A percentile compares a stretch with the other conserved stretches of the same genome.
Evolutionary conservation across 2,329 filamentous ascomycete species (phyloP).

Genomic region (Colletotrichum kahawae): DNA sequence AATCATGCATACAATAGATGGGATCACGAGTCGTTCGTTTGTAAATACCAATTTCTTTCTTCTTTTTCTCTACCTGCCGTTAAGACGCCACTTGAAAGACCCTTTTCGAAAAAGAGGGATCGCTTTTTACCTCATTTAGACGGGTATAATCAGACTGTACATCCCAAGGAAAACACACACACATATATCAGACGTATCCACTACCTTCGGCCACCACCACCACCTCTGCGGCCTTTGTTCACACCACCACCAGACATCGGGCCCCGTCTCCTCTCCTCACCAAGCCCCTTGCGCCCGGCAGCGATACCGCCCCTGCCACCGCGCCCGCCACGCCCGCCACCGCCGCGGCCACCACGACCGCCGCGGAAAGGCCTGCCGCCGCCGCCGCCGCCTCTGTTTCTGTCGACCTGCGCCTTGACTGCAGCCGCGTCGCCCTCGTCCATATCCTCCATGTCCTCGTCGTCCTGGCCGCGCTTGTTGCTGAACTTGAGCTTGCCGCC

Average conservation of each 20-base stretch:
- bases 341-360: slow-evolving; percentile 32
- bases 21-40: not conserved
- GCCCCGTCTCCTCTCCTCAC: slow-evolving; percentile 52
- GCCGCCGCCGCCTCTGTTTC: slow-evolving; percentile 31
- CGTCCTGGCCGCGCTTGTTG: slow-evolving; percentile 59
- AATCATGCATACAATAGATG: not conserved
- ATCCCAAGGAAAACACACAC: slow-evolving; percentile 10
- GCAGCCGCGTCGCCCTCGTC: slow-evolving; percentile 56
- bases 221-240: slow-evolving; percentile 15
- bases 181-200: not conserved
- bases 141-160: slow-evolving; percentile 23
- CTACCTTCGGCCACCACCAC: slow-evolving; percentile 22
- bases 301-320: slow-evolving; percentile 54
- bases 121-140: slow-evolving; percentile 20
- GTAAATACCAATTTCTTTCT: slow-evolving; percentile 13
- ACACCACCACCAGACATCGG: slow-evolving; percentile 3
- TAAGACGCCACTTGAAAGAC: slow-evolving; percentile 11
- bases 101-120: slow-evolving; percentile 3
- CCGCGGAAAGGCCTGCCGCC: slow-evolving; percentile 32
- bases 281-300: slow-evolving; percentile 53
- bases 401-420: slow-evolving; percentile 55
- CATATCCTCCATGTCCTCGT: slow-evolving; percentile 58
- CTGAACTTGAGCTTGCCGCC: slow-evolving; percentile 75
- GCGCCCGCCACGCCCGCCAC: slow-evolving; percentile 37
- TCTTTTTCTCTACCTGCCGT: slow-evolving; percentile 13